These are phyloP conservation scores for Albifimbria verrucaria DNA, from an alignment of 2,329 filamentous ascomycete genomes.

Conservation along the genomic window DNA sequence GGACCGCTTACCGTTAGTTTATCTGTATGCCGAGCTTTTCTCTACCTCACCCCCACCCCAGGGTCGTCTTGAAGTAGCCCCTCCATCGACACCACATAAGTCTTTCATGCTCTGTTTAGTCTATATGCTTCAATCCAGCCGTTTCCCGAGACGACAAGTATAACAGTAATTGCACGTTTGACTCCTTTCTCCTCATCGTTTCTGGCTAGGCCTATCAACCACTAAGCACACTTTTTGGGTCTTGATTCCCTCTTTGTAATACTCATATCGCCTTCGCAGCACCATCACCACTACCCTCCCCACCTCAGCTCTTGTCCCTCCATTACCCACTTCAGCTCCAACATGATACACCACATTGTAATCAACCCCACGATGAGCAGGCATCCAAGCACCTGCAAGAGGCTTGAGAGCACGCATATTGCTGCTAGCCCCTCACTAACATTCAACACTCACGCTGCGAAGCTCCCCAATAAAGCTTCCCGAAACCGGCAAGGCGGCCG, in stretches of 20 bases:
- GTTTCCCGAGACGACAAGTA: too few species aligned
- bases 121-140: too few species aligned
- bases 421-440: not conserved
- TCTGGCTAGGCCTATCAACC: too few species aligned
- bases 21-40: not conserved
- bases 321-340: not conserved
- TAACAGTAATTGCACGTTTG: too few species aligned
- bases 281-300: not conserved
- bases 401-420: not conserved
- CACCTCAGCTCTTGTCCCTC: not conserved
- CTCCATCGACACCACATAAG: too few species aligned
- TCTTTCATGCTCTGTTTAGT: too few species aligned
- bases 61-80: not conserved
- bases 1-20: not conserved
- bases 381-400: not conserved
- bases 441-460: too few species aligned
- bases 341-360: not conserved
- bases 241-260: too few species aligned
- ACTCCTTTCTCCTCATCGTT: too few species aligned
- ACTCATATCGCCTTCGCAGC: not conserved
- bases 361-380: not conserved
- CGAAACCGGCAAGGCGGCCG: slow-evolving; percentile 13
- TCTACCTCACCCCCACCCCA: not conserved
- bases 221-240: too few species aligned
- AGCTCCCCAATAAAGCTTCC: not conserved